Base-by-base conservation (phyloP, 1,139 yeast species). In the Wickerhamomyces sp. region DNA sequence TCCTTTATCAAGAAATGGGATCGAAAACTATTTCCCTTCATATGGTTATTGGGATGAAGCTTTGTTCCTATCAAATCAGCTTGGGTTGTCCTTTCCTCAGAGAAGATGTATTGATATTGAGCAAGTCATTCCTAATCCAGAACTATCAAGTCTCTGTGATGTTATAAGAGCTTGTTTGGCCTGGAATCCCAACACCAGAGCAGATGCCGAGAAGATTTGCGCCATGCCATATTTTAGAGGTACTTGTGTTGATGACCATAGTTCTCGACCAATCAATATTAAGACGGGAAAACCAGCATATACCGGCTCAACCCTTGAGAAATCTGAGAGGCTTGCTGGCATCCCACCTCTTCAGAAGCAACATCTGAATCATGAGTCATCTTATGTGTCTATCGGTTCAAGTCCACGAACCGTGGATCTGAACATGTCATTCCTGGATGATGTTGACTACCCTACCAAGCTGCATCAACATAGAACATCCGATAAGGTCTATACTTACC, bases 41-140 rank as follows among this genome's bases (percentile, higher is more conserved):
- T 88, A 91, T 36, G 89, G 93, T 0, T 72, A 66, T 55, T 83
- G 94, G 94, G 71, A 72, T 44, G 79, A 81, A 47, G 87, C 85
- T 4, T 62, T 66, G 40, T 44, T 53, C 10, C 67, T 85, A 43
- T 78, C 84, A 1, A 57, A 67, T 3, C 68, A 70, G 18, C 59
- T 81, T 36, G 85, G 85, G 2, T 67, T 83, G 43, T 62, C 63
- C 29, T 67, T 83, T 36, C 90, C 90, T 0, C 65, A 58, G 42
- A 57, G 63, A 13, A 65, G 60, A 35, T 78, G 79, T 3, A 53
- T 64, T 23, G 64, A 64, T 18, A 60, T 75, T 14, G 64, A 67
- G 18, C 55, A 59, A 4, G 48, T 74, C 7, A 57, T 75, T n/a
- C 58, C 65, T n/a, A 64, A 70, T 47, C 58, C 67, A 1, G 75